Conservation (phyloP, 2,329 filamentous ascomycete species). For the Diaporthe australafricana region DNA sequence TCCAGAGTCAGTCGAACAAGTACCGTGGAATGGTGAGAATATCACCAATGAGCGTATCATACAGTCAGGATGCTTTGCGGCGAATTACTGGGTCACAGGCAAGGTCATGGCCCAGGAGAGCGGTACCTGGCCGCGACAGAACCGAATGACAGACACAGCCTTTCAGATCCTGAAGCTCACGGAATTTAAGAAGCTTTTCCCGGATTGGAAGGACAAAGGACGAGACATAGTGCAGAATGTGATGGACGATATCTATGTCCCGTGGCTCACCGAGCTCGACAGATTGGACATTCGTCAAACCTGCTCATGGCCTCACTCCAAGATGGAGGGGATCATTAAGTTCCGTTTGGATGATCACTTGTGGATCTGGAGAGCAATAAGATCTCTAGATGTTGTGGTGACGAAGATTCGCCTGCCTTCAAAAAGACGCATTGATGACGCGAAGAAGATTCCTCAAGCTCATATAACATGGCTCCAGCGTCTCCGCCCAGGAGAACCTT, state of each 20-base stretch:
- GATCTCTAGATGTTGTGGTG: constrained; percentile 17
- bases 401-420: neutral
- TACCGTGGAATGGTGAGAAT: too few species aligned
- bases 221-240: neutral
- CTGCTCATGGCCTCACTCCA: constrained; percentile 32
- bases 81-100: constrained; percentile 5
- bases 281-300: neutral
- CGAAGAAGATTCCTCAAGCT: too few species aligned
- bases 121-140: neutral
- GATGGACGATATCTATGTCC: neutral
- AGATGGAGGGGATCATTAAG: neutral
- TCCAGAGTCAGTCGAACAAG: too few species aligned
- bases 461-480: too few species aligned
- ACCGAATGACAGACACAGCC: neutral
- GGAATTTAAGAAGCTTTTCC: neutral
- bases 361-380: constrained; percentile 37
- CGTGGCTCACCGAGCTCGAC: neutral
- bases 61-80: neutral
- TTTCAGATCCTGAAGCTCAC: constrained; percentile 14
- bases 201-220: neutral
- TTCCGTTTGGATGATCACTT: constrained; percentile 38
- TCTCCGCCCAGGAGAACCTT: too few species aligned
- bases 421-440: neutral
- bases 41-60: neutral
- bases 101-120: neutral